phyloP scores from a whole-genome alignment of 768 basidiomycete genomes.

The Termitomyces sp. region DNA sequence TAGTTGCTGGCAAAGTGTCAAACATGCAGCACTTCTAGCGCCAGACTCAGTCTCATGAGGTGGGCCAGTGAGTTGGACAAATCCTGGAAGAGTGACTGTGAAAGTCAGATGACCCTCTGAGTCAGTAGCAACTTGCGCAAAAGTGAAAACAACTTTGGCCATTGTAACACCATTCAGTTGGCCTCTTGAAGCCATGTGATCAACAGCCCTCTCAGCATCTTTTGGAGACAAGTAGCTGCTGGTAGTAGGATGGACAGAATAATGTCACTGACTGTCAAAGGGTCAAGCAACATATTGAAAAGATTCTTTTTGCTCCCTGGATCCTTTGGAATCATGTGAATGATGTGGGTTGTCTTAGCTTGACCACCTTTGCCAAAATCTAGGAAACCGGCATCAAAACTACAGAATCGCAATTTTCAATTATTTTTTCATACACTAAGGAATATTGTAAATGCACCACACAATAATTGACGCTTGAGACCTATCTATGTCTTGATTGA shows the following conservation, averaged over 20 bases:
- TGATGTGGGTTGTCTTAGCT: neutral
- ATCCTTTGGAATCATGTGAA: constrained; percentile 4
- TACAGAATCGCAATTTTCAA: neutral
- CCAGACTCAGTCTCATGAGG: constrained; percentile 38
- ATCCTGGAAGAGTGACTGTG: constrained; percentile 39
- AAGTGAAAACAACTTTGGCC: constrained; percentile 32
- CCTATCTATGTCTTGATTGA: constrained; percentile 54
- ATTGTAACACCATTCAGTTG: constrained; percentile 8
- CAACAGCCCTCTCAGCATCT: constrained; percentile 53
- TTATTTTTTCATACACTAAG: neutral
- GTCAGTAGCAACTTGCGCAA: constrained; percentile 23
- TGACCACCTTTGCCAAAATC: neutral
- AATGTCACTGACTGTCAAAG: constrained; percentile 29
- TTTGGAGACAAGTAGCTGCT: constrained; percentile 52
- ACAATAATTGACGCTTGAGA: constrained; percentile 55
- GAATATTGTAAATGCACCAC: constrained; percentile 34
- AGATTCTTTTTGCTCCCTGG: neutral
- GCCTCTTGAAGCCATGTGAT: constrained; percentile 38
- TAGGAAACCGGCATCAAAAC: neutral
- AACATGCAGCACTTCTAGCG: constrained; percentile 58
- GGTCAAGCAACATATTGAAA: neutral
- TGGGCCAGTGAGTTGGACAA: constrained; percentile 39
- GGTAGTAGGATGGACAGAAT: constrained; percentile 41
- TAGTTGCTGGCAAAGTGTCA: constrained; percentile 46
- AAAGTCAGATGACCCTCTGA: constrained; percentile 34